Percentiles rank a stretch among this genome's conserved stretches.
phyloP scores from a whole-genome alignment of 352 stramenopile species.

The Pythium rhizo-oryzae region DNA sequence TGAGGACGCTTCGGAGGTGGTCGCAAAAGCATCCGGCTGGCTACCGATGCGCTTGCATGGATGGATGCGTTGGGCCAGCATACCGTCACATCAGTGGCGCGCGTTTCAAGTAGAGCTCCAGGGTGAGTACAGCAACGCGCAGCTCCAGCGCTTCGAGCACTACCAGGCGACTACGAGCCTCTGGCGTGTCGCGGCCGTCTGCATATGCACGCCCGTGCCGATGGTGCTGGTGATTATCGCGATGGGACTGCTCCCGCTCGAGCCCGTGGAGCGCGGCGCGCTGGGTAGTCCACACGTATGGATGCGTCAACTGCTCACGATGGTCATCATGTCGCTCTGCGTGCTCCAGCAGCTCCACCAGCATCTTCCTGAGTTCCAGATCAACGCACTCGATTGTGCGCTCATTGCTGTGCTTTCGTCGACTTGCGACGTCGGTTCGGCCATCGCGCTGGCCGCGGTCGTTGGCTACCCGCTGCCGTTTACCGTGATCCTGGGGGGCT shows the following conservation, averaged over 20 bases:
- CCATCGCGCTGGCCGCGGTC: background rate
- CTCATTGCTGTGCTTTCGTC: background rate
- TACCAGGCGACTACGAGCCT: conserved; percentile 5
- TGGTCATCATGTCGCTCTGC: conserved; percentile 10
- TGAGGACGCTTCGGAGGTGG: too few species aligned
- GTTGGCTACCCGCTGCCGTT: conserved; percentile 50
- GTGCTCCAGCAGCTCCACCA: conserved; percentile 15
- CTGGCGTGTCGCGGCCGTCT: conserved; percentile 3
- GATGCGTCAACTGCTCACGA: conserved; percentile 7
- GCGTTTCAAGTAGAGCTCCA: conserved; percentile 14
- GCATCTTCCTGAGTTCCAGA: conserved; percentile 17
- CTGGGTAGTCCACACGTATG: conserved; percentile 4
- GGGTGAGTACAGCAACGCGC: conserved; percentile 13
- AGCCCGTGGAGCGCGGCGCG: background rate
- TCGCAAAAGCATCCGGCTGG: too few species aligned
- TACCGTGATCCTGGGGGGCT: conserved; percentile 35
- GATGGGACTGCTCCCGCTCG: conserved; percentile 15
- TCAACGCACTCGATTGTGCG: background rate
- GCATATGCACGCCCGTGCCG: conserved; percentile 10
- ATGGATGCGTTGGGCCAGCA: background rate
- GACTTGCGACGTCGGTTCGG: background rate
- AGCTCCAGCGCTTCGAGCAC: conserved; percentile 9
- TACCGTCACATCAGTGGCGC: background rate
- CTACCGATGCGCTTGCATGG: background rate
- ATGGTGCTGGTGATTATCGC: conserved; percentile 2